Percentiles rank a stretch among this genome's conserved stretches.
phyloP scores from a whole-genome alignment of 2,329 filamentous ascomycete species.

The Calonectria crousiana region DNA sequence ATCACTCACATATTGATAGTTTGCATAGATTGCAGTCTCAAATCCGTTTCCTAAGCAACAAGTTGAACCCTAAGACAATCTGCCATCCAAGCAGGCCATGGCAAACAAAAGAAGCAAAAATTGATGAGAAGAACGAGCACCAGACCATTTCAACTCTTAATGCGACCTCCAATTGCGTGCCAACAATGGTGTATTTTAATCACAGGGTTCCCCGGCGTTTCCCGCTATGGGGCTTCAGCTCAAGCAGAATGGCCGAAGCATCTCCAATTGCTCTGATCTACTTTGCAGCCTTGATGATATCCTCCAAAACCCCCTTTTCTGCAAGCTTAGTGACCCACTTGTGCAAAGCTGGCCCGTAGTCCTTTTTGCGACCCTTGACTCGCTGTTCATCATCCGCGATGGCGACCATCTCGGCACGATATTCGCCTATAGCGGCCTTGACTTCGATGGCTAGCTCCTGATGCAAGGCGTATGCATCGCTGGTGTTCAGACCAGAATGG shows the following conservation, averaged over 20 bases:
- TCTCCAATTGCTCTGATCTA: background rate
- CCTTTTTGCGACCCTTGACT: conserved; percentile 69
- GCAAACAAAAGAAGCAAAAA: background rate
- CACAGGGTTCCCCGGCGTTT: background rate
- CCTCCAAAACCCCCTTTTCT: conserved; percentile 71
- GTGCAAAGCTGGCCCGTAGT: conserved; percentile 78
- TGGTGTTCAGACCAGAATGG: conserved; percentile 17
- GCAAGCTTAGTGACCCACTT: conserved; percentile 78
- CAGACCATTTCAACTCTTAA: background rate
- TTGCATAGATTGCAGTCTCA: background rate
- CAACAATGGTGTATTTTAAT: background rate
- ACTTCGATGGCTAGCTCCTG: conserved; percentile 56
- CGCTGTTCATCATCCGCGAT: conserved; percentile 63
- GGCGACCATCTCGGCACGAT: conserved; percentile 60
- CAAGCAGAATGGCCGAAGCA: background rate
- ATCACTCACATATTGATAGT: background rate
- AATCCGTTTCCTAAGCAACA: background rate
- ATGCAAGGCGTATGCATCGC: conserved; percentile 52
- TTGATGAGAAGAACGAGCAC: background rate
- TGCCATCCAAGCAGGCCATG: background rate
- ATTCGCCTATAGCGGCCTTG: conserved; percentile 56
- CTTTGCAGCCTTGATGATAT: conserved; percentile 47
- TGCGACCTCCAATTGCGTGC: background rate
- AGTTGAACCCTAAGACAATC: background rate
- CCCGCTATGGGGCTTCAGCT: background rate